phyloP scores from a whole-genome alignment of 164 flowering plant genomes.

The Aristolochia contorta region DNA sequence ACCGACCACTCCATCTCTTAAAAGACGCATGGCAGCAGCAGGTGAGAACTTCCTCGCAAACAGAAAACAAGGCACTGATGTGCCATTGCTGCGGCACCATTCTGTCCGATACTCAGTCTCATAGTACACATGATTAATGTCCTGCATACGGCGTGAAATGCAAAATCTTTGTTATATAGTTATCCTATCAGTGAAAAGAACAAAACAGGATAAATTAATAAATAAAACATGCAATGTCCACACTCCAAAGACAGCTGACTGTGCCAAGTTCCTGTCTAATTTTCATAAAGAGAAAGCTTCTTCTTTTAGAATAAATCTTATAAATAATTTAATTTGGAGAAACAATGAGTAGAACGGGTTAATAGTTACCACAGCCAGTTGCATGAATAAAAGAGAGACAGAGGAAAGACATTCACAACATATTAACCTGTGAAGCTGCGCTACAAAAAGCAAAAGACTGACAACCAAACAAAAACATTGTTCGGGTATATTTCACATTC shows the following conservation, averaged over 20 bases:
- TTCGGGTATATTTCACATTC: neutral
- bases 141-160: constrained; percentile 28
- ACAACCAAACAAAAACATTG: too few relatives aligned
- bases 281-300: neutral
- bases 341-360: too few relatives aligned
- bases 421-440: too few relatives aligned
- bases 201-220: neutral
- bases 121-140: constrained; percentile 65
- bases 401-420: too few relatives aligned
- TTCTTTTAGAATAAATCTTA: neutral
- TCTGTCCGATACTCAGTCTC: constrained; percentile 77
- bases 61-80: constrained; percentile 59
- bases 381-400: too few relatives aligned
- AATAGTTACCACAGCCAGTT: too few relatives aligned
- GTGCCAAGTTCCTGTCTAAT: neutral
- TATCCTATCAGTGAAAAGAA: neutral
- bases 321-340: too few relatives aligned
- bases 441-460: too few relatives aligned
- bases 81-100: constrained; percentile 61
- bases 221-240: neutral
- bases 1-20: constrained; percentile 51
- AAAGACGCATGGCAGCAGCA: constrained; percentile 81
- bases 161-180: neutral
- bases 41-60: constrained; percentile 86
- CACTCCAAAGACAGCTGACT: neutral